These are phyloP conservation scores for Penicillium odoratum DNA, from an alignment of 495 filamentous ascomycete species.

Conservation along the genomic window DNA sequence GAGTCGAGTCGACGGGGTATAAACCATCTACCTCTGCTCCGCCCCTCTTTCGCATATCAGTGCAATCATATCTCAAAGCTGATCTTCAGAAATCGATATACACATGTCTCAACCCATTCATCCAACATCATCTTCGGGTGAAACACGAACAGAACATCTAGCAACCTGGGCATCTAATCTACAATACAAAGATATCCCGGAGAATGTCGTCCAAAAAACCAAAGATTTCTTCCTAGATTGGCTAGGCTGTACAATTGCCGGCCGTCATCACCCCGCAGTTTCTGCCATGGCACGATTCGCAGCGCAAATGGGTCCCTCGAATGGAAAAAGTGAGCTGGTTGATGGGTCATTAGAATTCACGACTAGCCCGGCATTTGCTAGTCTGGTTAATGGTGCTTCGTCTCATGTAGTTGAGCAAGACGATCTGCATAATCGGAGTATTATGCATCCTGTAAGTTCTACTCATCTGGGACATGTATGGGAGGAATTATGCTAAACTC, in stretches of 20 bases:
- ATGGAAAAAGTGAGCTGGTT: slow-evolving; percentile 33
- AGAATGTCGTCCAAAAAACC: slow-evolving; percentile 33
- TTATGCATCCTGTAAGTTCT: slow-evolving; percentile 37
- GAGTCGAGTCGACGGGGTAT: background rate
- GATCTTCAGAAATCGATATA: background rate
- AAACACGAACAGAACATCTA: slow-evolving; percentile 26
- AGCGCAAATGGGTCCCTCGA: slow-evolving; percentile 31
- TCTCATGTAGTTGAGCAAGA: slow-evolving; percentile 42
- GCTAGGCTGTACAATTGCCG: slow-evolving; percentile 38
- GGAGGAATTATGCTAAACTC: background rate
- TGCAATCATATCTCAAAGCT: background rate
- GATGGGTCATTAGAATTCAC: slow-evolving; percentile 25
- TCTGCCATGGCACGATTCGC: slow-evolving; percentile 30
- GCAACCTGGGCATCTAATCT: slow-evolving; percentile 29
- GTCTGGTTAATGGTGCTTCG: slow-evolving; percentile 35
- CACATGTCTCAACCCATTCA: slow-evolving; percentile 9
- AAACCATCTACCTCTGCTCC: slow-evolving; percentile 3
- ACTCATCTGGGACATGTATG: background rate
- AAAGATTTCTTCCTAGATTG: slow-evolving; percentile 39
- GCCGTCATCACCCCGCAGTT: slow-evolving; percentile 34
- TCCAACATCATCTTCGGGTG: background rate
- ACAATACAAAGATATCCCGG: slow-evolving; percentile 30
- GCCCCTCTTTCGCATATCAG: background rate
- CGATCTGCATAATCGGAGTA: slow-evolving; percentile 41
- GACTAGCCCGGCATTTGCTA: slow-evolving; percentile 36